These are phyloP conservation scores for Vanderwaltozyma polyspora DNA, from an alignment of 805 yeast species.

Conservation along the genomic window DNA sequence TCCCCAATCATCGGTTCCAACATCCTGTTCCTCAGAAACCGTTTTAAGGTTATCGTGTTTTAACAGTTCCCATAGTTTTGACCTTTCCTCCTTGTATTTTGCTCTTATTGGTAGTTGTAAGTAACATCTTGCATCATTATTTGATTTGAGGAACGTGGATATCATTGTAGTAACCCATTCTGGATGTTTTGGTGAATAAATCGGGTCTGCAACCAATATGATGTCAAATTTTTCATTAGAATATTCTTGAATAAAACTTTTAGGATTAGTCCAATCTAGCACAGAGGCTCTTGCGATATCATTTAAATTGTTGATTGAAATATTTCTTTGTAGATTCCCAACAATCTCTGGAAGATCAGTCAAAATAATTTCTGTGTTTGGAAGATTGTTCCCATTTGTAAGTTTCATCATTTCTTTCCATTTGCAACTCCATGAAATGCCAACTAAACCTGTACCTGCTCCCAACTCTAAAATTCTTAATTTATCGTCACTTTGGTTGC, in stretches of 20 bases:
- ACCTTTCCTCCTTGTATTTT: constrained; percentile 56
- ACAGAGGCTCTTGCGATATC: constrained; percentile 32
- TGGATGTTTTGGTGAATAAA: constrained; percentile 79
- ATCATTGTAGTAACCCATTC: constrained; percentile 56
- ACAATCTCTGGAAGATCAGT: constrained; percentile 78
- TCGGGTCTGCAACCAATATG: constrained; percentile 74
- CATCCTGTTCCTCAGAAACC: constrained; percentile 34
- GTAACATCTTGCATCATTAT: constrained; percentile 31
- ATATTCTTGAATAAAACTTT: constrained; percentile 25
- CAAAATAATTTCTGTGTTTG: constrained; percentile 36
- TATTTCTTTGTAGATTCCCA: constrained; percentile 52
- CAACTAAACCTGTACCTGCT: constrained; percentile 88
- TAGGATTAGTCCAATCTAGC: constrained; percentile 72
- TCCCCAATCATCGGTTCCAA: constrained; percentile 84
- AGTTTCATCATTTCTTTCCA: constrained; percentile 17
- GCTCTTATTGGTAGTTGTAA: constrained; percentile 69
- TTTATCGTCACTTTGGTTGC: constrained; percentile 3
- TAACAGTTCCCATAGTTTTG: constrained; percentile 45
- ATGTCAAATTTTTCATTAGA: constrained; percentile 37
- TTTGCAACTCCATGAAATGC: constrained; percentile 46
- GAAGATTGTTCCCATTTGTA: constrained; percentile 20
- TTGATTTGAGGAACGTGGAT: constrained; percentile 35
- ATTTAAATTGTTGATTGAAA: constrained; percentile 35
- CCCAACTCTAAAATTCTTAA: constrained; percentile 63
- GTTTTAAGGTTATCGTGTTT: constrained; percentile 22